These are phyloP conservation scores for Pestalotiopsis sp. DNA, from an alignment of 2,329 filamentous ascomycete genomes.

Conservation along the genomic window DNA sequence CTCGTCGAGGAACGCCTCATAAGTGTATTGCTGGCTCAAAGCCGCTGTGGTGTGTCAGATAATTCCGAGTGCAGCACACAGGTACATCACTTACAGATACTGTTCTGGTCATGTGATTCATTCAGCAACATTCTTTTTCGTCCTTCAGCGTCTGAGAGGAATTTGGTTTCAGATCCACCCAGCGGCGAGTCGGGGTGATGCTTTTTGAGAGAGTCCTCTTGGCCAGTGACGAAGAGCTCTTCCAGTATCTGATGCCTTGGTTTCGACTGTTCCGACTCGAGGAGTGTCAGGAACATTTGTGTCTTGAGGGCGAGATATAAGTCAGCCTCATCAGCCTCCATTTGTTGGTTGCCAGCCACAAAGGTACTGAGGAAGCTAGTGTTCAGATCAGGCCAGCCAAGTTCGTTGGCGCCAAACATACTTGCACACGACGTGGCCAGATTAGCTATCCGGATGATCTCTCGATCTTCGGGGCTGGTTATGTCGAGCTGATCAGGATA, in stretches of 20 bases:
- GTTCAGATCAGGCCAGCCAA: slow-evolving; percentile 33
- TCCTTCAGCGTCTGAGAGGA: slow-evolving; percentile 27
- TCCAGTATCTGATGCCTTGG: slow-evolving; percentile 28
- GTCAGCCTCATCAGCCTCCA: slow-evolving; percentile 32
- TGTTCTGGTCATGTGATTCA: slow-evolving; percentile 24
- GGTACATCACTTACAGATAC: slow-evolving; percentile 23
- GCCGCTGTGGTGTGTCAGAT: not conserved
- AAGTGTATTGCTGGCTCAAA: slow-evolving; percentile 31
- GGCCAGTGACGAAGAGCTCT: slow-evolving; percentile 29
- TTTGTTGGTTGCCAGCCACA: slow-evolving; percentile 26
- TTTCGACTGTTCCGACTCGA: slow-evolving; percentile 29
- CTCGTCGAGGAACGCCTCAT: slow-evolving; percentile 34
- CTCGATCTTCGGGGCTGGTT: slow-evolving; percentile 24
- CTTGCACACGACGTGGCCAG: slow-evolving; percentile 34
- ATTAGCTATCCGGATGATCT: slow-evolving; percentile 33
- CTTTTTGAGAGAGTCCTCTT: slow-evolving; percentile 26
- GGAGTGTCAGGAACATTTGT: slow-evolving; percentile 32
- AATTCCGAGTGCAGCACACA: not conserved
- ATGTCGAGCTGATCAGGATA: slow-evolving; percentile 29
- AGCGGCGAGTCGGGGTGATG: slow-evolving; percentile 29
- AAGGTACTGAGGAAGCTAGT: slow-evolving; percentile 33
- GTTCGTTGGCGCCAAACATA: slow-evolving; percentile 34
- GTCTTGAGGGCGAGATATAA: slow-evolving; percentile 34
- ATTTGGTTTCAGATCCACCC: slow-evolving; percentile 27
- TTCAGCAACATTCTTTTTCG: slow-evolving; percentile 31